Evolutionary conservation across 805 yeast genomes (phyloP).

Genomic region (Sugiyamaella valdiviana): DNA sequence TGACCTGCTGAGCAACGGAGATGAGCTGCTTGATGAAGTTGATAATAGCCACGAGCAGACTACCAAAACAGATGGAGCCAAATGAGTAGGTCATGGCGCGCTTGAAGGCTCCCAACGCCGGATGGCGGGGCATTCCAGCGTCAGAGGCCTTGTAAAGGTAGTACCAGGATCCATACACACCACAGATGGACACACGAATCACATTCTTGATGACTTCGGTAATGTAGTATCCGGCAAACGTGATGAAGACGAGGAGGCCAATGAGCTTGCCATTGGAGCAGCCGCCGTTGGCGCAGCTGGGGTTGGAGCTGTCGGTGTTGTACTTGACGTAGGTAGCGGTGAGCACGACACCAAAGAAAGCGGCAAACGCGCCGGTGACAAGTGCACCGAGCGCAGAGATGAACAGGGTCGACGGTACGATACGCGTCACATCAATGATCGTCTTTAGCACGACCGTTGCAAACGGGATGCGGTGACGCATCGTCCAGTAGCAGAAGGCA

Average conservation of each 20-base stretch:
- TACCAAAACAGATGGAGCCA: constrained; percentile 87
- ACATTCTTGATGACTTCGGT: constrained; percentile 77
- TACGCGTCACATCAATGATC: constrained; percentile 70
- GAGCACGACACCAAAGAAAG: constrained; percentile 59
- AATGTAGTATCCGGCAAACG: constrained; percentile 78
- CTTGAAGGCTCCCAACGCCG: constrained; percentile 73
- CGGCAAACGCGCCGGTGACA: constrained; percentile 55
- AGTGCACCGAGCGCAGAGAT: constrained; percentile 57
- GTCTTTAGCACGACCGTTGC: constrained; percentile 63
- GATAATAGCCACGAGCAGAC: constrained; percentile 62
- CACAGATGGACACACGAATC: constrained; percentile 74
- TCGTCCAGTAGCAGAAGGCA: constrained; percentile 67
- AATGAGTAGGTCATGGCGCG: constrained; percentile 80
- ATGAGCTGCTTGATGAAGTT: constrained; percentile 58
- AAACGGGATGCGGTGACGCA: constrained; percentile 65
- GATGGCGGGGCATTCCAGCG: constrained; percentile 71
- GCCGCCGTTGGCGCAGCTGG: constrained; percentile 52
- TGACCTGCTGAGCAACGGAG: constrained; percentile 45
- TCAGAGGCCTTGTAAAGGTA: constrained; percentile 61
- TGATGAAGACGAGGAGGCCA: constrained; percentile 64
- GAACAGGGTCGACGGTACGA: constrained; percentile 61
- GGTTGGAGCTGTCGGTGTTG: constrained; percentile 38
- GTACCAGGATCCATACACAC: constrained; percentile 89
- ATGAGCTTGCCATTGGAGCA: constrained; percentile 56
- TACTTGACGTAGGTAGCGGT: constrained; percentile 75